Base-by-base conservation (phyloP, 306 rosid genomes). In the Corylus heterophylla region DNA sequence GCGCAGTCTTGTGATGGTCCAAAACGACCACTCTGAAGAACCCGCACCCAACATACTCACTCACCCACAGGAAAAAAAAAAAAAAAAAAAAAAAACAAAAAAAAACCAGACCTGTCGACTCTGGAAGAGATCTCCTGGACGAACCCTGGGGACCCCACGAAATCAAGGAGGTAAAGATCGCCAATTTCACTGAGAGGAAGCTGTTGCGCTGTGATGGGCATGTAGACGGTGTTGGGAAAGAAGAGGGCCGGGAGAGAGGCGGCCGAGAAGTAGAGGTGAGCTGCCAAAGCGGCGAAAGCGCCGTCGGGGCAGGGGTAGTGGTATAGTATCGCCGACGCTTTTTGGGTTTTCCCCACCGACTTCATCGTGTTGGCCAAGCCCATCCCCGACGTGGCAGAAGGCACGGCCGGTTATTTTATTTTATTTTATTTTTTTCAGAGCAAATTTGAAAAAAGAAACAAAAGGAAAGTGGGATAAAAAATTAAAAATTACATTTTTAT, bases 221-320 rank as follows among this genome's bases (percentile, higher is more conserved):
- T 73, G 87, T 92, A 91, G 54, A 92, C 98, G 9, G 92, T 87
- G 83, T 87, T 92, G 83, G 96, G 98, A 74, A 95, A 89, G 89
- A 91, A 94, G 61, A 87, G 85, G 68, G 80, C 77, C 5, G 89
- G 73, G 4, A 81, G 67, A 8, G 90, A 88, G 56, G 86, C 62
- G 67, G 94, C 86, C 54, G 96, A 88, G 86, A 89, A 95, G 81
- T 84, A 92, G 59, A 95, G 90, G 79, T 90, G 95, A 47, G 98
- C 98, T 1, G 98, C 97, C 18, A 94, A 86, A 29, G 98, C 97
- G 42, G 98, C 93, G 64, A 89, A 91, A 20, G 79, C 95, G 7
- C 97, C 97, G 88, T 94, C 98, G 1, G 97, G 97, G 73, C 98
- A 94, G 0, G 97, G 97, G 37, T 92, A 92, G 79, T 92, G 98